Conservation (phyloP, 2,329 filamentous ascomycete species). For the Exophiala phaeomuriformis region DNA sequence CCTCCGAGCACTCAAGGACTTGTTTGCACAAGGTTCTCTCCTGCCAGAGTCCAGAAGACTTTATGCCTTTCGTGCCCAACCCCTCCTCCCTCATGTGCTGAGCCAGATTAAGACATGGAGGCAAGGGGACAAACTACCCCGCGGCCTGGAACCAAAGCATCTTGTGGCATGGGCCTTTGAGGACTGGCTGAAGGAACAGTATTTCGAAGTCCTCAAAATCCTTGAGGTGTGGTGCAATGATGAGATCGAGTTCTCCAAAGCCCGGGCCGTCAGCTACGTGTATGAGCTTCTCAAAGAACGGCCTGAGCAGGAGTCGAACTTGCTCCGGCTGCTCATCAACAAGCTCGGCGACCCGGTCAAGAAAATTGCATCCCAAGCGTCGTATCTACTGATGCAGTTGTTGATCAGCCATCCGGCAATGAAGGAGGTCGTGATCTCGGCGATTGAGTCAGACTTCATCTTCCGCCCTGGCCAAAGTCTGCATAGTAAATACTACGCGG, state of each 20-base stretch:
- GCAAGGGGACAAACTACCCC: constrained; percentile 62
- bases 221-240: constrained; percentile 91
- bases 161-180: constrained; percentile 86
- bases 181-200: constrained; percentile 88
- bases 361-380: constrained; percentile 90
- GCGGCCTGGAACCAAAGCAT: constrained; percentile 65
- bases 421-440: constrained; percentile 79
- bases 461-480: constrained; percentile 79
- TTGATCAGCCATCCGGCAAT: constrained; percentile 84
- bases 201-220: constrained; percentile 87
- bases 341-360: constrained; percentile 93
- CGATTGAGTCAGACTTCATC: constrained; percentile 79
- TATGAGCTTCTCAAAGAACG: constrained; percentile 90
- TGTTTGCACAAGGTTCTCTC: constrained; percentile 80
- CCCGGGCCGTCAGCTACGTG: constrained; percentile 80
- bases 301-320: constrained; percentile 92
- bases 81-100: constrained; percentile 59
- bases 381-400: constrained; percentile 86
- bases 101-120: constrained; percentile 55
- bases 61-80: constrained; percentile 70
- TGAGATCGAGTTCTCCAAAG: constrained; percentile 88
- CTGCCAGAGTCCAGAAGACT: constrained; percentile 77
- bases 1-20: constrained; percentile 86
- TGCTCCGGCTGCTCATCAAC: constrained; percentile 85
- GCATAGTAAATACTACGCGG: constrained; percentile 88